Conservation (phyloP, 495 filamentous ascomycete species). For the Durotheca rogersii region DNA sequence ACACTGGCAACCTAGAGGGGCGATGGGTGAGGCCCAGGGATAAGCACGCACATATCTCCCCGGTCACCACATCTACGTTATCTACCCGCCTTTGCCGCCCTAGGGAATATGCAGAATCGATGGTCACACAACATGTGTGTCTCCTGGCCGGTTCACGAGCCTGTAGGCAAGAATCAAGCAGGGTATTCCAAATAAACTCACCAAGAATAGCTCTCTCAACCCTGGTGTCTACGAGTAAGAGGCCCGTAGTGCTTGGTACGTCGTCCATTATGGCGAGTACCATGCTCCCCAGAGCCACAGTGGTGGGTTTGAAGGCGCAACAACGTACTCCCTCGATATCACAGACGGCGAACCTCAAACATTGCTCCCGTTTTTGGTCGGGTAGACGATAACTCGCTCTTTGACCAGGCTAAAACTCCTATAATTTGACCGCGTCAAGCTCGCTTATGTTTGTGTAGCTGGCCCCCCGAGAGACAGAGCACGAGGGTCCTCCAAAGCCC, state of each 20-base stretch:
- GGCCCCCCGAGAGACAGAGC: not conserved
- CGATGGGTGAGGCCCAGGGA: slow-evolving; percentile 3
- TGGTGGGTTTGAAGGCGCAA: not conserved
- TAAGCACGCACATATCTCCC: slow-evolving; percentile 3
- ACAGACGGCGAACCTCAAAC: not conserved
- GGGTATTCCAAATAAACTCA: slow-evolving; percentile 1
- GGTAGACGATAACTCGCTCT: not conserved
- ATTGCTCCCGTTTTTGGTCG: not conserved
- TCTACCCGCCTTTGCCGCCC: slow-evolving; percentile 20
- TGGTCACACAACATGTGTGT: slow-evolving; percentile 23
- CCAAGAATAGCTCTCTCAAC: not conserved
- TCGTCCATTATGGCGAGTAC: not conserved
- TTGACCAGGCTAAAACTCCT: not conserved
- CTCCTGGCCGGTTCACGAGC: slow-evolving; percentile 2
- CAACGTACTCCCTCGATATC: not conserved
- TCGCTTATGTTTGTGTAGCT: slow-evolving; percentile 7
- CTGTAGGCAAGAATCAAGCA: slow-evolving; percentile 9
- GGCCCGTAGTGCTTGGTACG: slow-evolving; percentile 1
- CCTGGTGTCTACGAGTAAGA: slow-evolving; percentile 1
- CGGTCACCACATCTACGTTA: slow-evolving; percentile 4
- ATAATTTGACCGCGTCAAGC: not conserved
- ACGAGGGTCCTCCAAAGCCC: slow-evolving; percentile 2
- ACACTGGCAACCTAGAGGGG: slow-evolving; percentile 4
- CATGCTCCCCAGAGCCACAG: slow-evolving; percentile 2
- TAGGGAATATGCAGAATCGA: slow-evolving; percentile 26